These are phyloP conservation scores for Porcisia deanei DNA, from an alignment of 208 protist genomes.

Conservation along the genomic window DNA sequence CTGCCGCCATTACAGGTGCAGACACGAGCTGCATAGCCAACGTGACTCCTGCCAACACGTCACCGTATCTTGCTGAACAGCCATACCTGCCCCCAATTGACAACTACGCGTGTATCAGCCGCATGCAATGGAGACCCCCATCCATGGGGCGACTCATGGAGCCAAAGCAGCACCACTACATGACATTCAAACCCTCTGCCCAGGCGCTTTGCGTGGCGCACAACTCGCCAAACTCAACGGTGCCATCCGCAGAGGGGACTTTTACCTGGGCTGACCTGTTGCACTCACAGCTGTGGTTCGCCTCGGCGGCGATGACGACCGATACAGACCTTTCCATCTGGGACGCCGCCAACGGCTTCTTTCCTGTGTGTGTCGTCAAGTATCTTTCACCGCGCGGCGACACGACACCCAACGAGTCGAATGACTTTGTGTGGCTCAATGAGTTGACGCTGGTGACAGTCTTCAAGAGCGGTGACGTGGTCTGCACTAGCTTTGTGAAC, in stretches of 20 bases:
- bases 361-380: conserved; percentile 56
- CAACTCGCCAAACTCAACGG: background rate
- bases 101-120: conserved; percentile 59
- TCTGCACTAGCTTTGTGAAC: conserved; percentile 65
- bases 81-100: conserved; percentile 61
- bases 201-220: conserved; percentile 19
- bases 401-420: conserved; percentile 37
- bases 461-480: conserved; percentile 63
- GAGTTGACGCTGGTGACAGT: conserved; percentile 69
- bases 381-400: conserved; percentile 16
- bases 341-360: conserved; percentile 70
- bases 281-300: conserved; percentile 81
- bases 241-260: background rate
- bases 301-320: conserved; percentile 53
- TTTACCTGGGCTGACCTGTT: conserved; percentile 38
- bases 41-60: conserved; percentile 7
- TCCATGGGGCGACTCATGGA: conserved; percentile 26
- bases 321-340: conserved; percentile 76
- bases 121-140: conserved; percentile 69
- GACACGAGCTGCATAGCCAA: background rate
- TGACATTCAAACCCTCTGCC: conserved; percentile 31
- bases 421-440: conserved; percentile 84
- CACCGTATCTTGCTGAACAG: conserved; percentile 37
- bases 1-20: background rate
- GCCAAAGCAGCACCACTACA: conserved; percentile 32